Conservation (phyloP, 306 rosid genomes). For the Geum urbanum region DNA sequence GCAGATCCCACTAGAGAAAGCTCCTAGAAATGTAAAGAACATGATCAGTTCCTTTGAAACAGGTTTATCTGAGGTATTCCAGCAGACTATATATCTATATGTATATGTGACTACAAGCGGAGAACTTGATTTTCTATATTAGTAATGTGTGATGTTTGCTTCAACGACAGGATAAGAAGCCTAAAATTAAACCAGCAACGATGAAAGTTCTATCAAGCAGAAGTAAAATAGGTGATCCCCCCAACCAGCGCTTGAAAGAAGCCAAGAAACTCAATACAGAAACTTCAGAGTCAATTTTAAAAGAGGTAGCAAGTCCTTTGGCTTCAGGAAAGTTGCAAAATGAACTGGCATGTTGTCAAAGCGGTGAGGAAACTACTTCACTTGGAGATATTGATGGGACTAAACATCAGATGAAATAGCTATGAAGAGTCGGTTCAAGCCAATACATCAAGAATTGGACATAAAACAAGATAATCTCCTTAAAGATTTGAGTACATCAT, state of each 20-base stretch:
- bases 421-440: conserved; percentile 24
- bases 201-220: conserved; percentile 26
- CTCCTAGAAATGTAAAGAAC: conserved; percentile 56
- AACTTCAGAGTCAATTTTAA: conserved; percentile 8
- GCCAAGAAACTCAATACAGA: conserved; percentile 22
- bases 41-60: conserved; percentile 76
- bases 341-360: conserved; percentile 12
- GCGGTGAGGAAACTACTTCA: conserved; percentile 15
- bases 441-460: conserved; percentile 19
- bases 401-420: conserved; percentile 15
- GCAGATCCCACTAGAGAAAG: conserved; percentile 21
- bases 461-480: conserved; percentile 32
- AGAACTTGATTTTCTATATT: conserved; percentile 5
- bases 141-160: conserved; percentile 24
- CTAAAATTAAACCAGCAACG: conserved; percentile 50
- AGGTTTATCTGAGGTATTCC: conserved; percentile 60
- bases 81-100: conserved; percentile 9
- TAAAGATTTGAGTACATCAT: conserved; percentile 21
- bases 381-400: conserved; percentile 12
- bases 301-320: conserved; percentile 12
- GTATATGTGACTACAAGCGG: conserved; percentile 1
- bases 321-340: conserved; percentile 24
- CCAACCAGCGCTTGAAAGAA: conserved; percentile 19
- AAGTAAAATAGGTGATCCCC: conserved; percentile 26
- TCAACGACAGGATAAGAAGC: conserved; percentile 48